phyloP scores from a whole-genome alignment of 2,329 filamentous ascomycete genomes.

The Alternaria burnsii region DNA sequence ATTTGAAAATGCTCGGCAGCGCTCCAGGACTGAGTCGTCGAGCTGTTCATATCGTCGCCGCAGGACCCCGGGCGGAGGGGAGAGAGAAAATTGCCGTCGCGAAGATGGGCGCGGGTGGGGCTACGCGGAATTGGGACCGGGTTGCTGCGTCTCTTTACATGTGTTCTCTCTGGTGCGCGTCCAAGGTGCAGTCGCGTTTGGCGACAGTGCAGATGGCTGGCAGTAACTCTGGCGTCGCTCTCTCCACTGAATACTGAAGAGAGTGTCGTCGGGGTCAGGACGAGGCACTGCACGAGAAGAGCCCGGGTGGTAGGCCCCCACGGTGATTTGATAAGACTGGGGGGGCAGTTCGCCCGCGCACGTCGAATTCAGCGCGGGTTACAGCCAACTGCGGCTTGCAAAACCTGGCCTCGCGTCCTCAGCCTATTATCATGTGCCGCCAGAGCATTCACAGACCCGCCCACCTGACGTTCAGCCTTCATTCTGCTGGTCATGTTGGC shows the following conservation, averaged over 20 bases:
- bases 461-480: constrained; percentile 11
- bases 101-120: constrained; percentile 18
- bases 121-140: constrained; percentile 9
- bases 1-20: constrained; percentile 51
- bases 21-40: constrained; percentile 49
- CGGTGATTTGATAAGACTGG: constrained; percentile 28
- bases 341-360: constrained; percentile 16
- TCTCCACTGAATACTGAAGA: constrained; percentile 12
- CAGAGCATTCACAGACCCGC: neutral
- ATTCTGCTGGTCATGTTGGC: neutral
- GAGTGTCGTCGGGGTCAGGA: constrained; percentile 15
- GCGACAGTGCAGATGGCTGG: neutral
- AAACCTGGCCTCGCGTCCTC: constrained; percentile 5
- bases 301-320: constrained; percentile 21
- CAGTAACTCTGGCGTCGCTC: constrained; percentile 5
- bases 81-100: constrained; percentile 21
- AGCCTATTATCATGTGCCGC: constrained; percentile 14
- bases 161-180: neutral
- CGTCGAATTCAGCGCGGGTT: constrained; percentile 10
- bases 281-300: constrained; percentile 20
- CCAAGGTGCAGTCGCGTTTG: neutral
- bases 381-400: constrained; percentile 7
- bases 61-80: constrained; percentile 18
- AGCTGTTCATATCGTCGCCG: constrained; percentile 45
- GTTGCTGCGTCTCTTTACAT: constrained; percentile 12